Evolutionary conservation across 2,329 filamentous ascomycete genomes (phyloP), one percentile per base, ranked within the genome.

Genomic region (Didymella segeticola): DNA sequence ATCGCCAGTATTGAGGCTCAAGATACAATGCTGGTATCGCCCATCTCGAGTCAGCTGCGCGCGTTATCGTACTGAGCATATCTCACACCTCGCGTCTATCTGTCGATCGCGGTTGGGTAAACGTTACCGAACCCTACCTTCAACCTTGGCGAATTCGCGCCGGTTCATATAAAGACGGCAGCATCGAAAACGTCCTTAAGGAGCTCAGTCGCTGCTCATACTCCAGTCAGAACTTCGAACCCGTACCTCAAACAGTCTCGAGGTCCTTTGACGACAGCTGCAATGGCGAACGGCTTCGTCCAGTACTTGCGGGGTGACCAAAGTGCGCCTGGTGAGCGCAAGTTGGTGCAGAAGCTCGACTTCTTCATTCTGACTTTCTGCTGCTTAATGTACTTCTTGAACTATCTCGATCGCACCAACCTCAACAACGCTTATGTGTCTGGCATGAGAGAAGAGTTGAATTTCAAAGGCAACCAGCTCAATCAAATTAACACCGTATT

Each of bases 281-380:
- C 10, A 12, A 74, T 72, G 70, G 56, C 61, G 12, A 66, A 65
- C 47, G 54, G 51, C 47, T 65, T 74, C 52, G 36, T 68, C 22
- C 57, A 65, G 25, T 76, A 77, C 52, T 48, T 76, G 26, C 67
- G 69, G 10, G 70, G 73, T 30, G 69, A 69, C 6, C 70, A 75
- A 31, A 64, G 60, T 43, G 66, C 68, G 14, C 67, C 70, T 11
- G 73, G 71, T 12, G 78, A 80, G 60, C 69, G 71, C 26, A 77
- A 75, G 53, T 70, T 86, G 20, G 73, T 87, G 5, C 78, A 77
- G 33, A 86, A 84, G 73, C 83, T 86, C 41, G 85, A 87, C 66
- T 86, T 86, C 62, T 87, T 86, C 72, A 86, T 87, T 61, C 69
- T 87, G 37, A 85, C 82, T 0, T 87, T 87, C 63, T 87, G 85